Base-by-base conservation (phyloP, 345 rosid genomes). In the Gossypium mustelinum region DNA sequence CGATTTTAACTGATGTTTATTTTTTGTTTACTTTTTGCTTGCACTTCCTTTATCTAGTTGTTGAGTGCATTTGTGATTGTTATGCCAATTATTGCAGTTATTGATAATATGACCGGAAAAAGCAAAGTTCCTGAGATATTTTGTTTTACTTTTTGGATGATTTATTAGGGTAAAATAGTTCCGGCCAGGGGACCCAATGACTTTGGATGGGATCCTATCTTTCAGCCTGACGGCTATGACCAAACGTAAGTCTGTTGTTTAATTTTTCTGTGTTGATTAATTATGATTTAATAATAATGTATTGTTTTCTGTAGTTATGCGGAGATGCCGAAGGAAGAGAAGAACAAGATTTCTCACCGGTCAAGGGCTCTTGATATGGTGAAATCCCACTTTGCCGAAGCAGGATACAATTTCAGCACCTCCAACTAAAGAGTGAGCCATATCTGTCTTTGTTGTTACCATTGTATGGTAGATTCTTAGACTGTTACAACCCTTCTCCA, bases 131-230 rank as follows among this genome's bases (percentile, higher is more conserved):
- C 13, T 18, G 18, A 72, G 66, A 27, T 17, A 25, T 56, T 7
- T 59, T 24, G 17, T 59, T 24, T 65, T 34, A 68, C 44, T 25
- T 12, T 83, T 39, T 81, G 83, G 75, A 70, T 81, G 82, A 71
- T 76, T n/a, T 65, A 72, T 58, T 76, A 95, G 99, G 99, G 99
- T 29, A 92, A 83, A 81, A 90, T 95, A 81, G 97, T 95, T 77
- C 81, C 87, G 73, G 83, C 99, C 22, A 88, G 90, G 80, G 99
- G 99, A 76, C 94, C 94, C 9, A 85, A 75, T 65, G 94, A 90
- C 82, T 93, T 95, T 74, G 99, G 98, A 79, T 95, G 98, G 99
- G 99, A 91, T 86, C 97, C 98, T 54, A 80, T 95, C 75, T 95
- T 93, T 80, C 87, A 93, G 81, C 99, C 98, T 2, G 94, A 93